phyloP scores from a whole-genome alignment of 2,329 filamentous ascomycete species.

The Lizonia empirigonia region DNA sequence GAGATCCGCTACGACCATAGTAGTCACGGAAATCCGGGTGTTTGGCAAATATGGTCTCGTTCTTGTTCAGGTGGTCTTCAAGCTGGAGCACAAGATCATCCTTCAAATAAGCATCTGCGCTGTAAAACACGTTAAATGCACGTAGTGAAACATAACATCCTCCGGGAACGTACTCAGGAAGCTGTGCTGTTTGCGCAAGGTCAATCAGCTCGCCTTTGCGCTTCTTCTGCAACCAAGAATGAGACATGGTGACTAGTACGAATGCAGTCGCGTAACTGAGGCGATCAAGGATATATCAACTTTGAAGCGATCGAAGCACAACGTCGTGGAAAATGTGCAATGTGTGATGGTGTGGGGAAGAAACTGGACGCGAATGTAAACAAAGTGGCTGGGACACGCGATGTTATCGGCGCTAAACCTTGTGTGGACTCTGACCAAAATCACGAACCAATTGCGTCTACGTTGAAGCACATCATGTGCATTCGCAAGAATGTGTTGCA shows the following conservation, averaged over 20 bases:
- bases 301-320: conserved; percentile 22
- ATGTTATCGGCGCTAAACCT: conserved; percentile 18
- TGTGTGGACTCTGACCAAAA: not conserved
- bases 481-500: not conserved
- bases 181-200: conserved; percentile 71
- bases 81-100: conserved; percentile 69
- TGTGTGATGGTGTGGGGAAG: conserved; percentile 32
- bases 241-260: conserved; percentile 60
- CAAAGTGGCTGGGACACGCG: conserved; percentile 29
- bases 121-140: conserved; percentile 46
- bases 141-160: not conserved
- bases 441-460: not conserved
- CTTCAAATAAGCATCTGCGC: conserved; percentile 75
- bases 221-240: conserved; percentile 78
- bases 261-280: conserved; percentile 54
- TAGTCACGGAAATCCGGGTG: conserved; percentile 73
- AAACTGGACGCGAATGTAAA: conserved; percentile 31
- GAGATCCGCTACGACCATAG: conserved; percentile 69
- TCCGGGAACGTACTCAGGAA: conserved; percentile 69
- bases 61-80: conserved; percentile 55
- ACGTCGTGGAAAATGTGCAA: conserved; percentile 21
- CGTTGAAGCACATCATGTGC: not conserved
- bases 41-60: conserved; percentile 67
- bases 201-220: conserved; percentile 80
- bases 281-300: conserved; percentile 50